A percentile compares a stretch with the other conserved stretches of the same genome.
Conservation (phyloP, 345 rosid species). For the Reutealis trisperma region DNA sequence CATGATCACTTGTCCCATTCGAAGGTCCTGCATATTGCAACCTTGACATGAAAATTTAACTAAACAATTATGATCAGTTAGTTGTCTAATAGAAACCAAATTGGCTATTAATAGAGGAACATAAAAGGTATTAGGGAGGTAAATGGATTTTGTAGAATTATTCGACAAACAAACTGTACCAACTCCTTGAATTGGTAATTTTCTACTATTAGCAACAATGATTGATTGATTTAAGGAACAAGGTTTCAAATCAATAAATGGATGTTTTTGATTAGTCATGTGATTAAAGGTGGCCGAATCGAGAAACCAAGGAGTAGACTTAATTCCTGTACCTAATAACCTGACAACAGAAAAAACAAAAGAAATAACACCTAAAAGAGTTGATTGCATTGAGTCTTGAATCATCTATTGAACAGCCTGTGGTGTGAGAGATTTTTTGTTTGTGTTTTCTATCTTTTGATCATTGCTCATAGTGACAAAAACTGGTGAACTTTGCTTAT, state of each 20-base stretch:
- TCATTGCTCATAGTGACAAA: no score
- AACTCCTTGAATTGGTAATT: constrained; percentile 4
- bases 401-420: not conserved
- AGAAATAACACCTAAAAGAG: not conserved
- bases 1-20: constrained; percentile 7
- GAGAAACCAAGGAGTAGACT: not conserved
- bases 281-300: not conserved
- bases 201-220: not conserved
- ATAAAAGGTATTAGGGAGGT: not conserved
- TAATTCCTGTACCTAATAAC: constrained; percentile 1
- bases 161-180: not conserved
- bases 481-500: no score
- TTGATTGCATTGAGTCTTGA: not conserved
- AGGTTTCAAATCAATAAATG: not conserved
- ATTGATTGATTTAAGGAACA: not conserved
- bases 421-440: not conserved
- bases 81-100: not conserved
- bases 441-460: no score
- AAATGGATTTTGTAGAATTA: not conserved
- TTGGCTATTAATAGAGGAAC: constrained; percentile 2
- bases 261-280: not conserved
- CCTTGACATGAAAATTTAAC: not conserved
- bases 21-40: constrained; percentile 7
- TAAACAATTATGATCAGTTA: not conserved
- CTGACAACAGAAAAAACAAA: not conserved